Evolutionary conservation across 2,329 filamentous ascomycete genomes (phyloP), one percentile per base, ranked within the genome.

Genomic region (Daldinia sp.): DNA sequence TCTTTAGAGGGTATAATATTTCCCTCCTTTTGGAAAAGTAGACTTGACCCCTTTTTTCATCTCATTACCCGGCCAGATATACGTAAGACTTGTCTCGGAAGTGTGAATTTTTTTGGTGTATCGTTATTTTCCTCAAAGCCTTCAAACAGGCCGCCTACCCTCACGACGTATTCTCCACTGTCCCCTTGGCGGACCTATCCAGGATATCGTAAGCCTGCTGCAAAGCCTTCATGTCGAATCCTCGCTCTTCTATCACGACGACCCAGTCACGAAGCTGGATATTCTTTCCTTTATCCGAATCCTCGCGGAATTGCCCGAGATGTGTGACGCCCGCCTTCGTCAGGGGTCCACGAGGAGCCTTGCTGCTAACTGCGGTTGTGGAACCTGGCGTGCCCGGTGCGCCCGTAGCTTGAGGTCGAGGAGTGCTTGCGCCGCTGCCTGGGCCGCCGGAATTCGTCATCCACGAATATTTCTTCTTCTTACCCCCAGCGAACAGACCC

Each of bases 261-360:
- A 96, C 81, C 80, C 93, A 88, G 76, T 97, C 94, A 56, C 94
- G 85, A 53, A 96, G 81, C 78, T 97, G 93, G 48, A 97, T 92
- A 23, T 89, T 89, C 68, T 84, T 85, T 29, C 92, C 93, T 73
- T 90, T 90, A 19, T 90, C 87, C 54, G 87, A 87, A 71, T 93
- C 90, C 76, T 97, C 93, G 61, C 92, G 85, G 85, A 89, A 92
- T 13, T 85, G 83, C n/a, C 92, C 92, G 34, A 92, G 79, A 54
- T 87, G 86, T 54, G 87, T 87, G 21, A 85, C 82, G 13, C 85
- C 84, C 30, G 87, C 84, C 1, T 80, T 82, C 3, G 86, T 86
- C 58, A 90, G 75, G 21, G 73, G 72, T 0, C 73, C 74, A 30
- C 74, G 68, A 11, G 73, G 63, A n/a, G 75, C 75, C 17, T 71